These are phyloP conservation scores for Lasiodiplodia gonubiensis DNA, from an alignment of 2,329 filamentous ascomycete genomes.

Conservation along the genomic window DNA sequence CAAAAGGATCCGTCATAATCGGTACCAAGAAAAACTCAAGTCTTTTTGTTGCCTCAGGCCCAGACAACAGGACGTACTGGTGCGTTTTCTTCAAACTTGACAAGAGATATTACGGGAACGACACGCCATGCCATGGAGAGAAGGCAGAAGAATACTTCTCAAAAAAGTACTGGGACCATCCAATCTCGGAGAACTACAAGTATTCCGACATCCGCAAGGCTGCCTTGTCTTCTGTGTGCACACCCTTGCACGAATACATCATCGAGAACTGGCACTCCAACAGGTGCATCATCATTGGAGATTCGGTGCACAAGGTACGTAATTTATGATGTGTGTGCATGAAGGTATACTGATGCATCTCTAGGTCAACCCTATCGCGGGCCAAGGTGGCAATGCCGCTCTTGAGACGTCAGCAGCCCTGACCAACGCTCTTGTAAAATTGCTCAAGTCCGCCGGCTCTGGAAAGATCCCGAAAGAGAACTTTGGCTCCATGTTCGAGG, in stretches of 20 bases:
- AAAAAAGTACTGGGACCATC: constrained; percentile 35
- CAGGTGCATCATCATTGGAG: constrained; percentile 49
- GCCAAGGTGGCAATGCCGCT: constrained; percentile 34
- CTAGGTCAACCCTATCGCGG: constrained; percentile 32
- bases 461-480: neutral
- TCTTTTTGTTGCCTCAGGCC: constrained; percentile 32
- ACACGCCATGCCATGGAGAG: constrained; percentile 40
- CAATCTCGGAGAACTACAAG: constrained; percentile 37
- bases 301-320: constrained; percentile 51
- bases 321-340: neutral
- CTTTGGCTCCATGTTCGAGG: neutral
- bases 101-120: constrained; percentile 31
- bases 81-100: constrained; percentile 37
- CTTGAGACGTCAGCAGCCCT: constrained; percentile 34
- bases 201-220: constrained; percentile 46
- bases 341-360: neutral
- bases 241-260: constrained; percentile 47
- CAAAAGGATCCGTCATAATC: neutral
- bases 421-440: constrained; percentile 9
- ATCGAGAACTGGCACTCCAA: constrained; percentile 48
- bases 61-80: constrained; percentile 34
- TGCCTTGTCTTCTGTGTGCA: constrained; percentile 32
- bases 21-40: constrained; percentile 30
- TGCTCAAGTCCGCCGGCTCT: neutral
- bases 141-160: constrained; percentile 40